phyloP scores from a whole-genome alignment of 257 asterid genomes.

The Paulownia fortunei region DNA sequence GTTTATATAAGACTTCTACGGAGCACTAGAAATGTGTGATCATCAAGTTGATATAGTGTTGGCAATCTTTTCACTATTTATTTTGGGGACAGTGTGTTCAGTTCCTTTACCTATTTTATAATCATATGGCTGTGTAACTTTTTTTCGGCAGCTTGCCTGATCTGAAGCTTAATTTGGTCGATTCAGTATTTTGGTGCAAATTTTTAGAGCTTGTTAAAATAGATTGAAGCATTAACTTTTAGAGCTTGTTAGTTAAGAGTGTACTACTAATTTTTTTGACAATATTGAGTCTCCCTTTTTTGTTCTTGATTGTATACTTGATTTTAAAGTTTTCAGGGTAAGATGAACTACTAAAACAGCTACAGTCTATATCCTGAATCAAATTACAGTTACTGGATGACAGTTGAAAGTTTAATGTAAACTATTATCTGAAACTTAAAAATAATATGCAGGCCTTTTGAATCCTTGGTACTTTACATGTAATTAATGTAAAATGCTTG shows the following conservation, averaged over 20 bases:
- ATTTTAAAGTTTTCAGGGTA: background rate
- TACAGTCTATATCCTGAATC: background rate
- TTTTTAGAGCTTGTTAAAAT: background rate
- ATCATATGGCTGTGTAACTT: background rate
- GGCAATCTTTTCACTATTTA: background rate
- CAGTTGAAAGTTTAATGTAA: background rate
- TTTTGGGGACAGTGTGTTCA: background rate
- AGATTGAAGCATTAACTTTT: background rate
- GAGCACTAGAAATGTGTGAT: background rate
- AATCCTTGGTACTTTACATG: background rate
- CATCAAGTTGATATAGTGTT: conserved; percentile 5
- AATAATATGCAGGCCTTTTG: background rate
- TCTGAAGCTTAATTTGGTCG: background rate
- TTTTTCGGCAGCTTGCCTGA: background rate
- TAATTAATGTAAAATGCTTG: background rate
- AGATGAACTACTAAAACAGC: background rate
- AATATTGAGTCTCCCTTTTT: background rate
- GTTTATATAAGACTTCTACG: background rate
- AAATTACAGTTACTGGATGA: background rate
- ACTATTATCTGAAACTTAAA: background rate
- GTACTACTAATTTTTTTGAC: background rate
- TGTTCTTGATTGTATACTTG: background rate
- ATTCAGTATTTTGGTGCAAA: background rate
- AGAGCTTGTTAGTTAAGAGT: background rate
- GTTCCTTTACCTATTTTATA: background rate